Base-by-base conservation (phyloP, 2,329 filamentous ascomycete species). In the Didymella arachidicola region DNA sequence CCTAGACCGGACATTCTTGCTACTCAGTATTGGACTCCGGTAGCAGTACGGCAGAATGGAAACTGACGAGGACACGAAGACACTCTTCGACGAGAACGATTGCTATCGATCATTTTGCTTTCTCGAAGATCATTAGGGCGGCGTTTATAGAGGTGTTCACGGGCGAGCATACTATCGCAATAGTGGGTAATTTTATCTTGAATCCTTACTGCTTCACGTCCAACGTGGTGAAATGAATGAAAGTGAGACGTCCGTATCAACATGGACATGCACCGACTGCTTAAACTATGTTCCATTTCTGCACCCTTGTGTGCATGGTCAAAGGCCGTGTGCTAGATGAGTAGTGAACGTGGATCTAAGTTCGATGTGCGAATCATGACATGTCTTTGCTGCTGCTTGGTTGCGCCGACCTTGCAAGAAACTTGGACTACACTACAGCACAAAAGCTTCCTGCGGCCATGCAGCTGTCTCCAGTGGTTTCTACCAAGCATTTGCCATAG, bases 101-200 rank as follows among this genome's bases (percentile, higher is more conserved):
- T 38, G 54, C 36, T 51, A 42, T 55, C 51, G 19, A 22, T 51
- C 38, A 29, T 48, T 48, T 50, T 51, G 54, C 52, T 55, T 54
- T 55, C 47, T 52, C 47, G 51, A 63, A 65, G 61, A 65, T 52
- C 54, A 49, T 61, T 65, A 69, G 69, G 68, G 61, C 51, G 67
- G 70, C 62, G 70, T 72, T 68, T 27, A 66, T 72, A 74, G 72
- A 74, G 69, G 64, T 71, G 65, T 63, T 59, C 41, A 25, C 22
- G 18, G 47, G 47, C 57, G 51, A 55, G 43, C 57, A 46, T 59
- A 42, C 29, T 50, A 54, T 51, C 41, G 45, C 49, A 39, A 34
- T 26, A 34, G 46, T 29, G 56, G 41, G 39, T 51, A 55, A 60
- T 60, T 55, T 34, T 12, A 60, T 26, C n/a, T 48, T 44, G 29